Evolutionary conservation across 2,329 filamentous ascomycete genomes (phyloP).

Genomic region (Pestalotiopsis fici): DNA sequence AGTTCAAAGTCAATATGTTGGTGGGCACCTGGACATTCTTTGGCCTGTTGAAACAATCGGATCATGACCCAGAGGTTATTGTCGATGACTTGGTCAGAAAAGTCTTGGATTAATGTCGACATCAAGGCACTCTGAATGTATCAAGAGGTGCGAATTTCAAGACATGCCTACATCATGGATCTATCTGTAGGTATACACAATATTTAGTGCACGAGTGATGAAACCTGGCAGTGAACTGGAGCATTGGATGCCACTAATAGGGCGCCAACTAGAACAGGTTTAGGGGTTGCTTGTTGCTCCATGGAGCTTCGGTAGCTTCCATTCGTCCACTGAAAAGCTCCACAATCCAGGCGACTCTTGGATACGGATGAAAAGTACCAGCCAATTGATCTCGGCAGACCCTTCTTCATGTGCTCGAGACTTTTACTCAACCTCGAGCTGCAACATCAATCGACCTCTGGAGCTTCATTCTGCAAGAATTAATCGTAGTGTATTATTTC

Average conservation of each 20-base stretch:
- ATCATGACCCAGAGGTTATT: neutral
- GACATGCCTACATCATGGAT: no score
- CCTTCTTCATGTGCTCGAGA: neutral
- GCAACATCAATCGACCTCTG: neutral
- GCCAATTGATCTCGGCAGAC: neutral
- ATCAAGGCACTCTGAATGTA: no score
- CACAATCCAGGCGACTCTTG: neutral
- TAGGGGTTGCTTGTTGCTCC: neutral
- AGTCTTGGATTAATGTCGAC: no score
- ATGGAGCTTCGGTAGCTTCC: neutral
- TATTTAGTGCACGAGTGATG: no score
- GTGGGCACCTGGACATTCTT: neutral
- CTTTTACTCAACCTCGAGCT: neutral
- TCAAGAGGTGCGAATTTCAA: no score
- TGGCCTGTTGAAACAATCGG: neutral
- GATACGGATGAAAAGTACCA: neutral
- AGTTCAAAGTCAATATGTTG: neutral
- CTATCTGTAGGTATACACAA: no score
- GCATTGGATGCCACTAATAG: neutral
- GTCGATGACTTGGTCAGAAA: neutral
- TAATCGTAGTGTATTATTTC: neutral
- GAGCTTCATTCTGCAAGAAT: neutral
- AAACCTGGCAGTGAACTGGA: neutral
- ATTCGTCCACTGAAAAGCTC: neutral
- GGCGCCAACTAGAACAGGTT: neutral